Evolutionary conservation across 306 rosid genomes (phyloP).

Genomic region (Oxytropis ochrocephala): DNA sequence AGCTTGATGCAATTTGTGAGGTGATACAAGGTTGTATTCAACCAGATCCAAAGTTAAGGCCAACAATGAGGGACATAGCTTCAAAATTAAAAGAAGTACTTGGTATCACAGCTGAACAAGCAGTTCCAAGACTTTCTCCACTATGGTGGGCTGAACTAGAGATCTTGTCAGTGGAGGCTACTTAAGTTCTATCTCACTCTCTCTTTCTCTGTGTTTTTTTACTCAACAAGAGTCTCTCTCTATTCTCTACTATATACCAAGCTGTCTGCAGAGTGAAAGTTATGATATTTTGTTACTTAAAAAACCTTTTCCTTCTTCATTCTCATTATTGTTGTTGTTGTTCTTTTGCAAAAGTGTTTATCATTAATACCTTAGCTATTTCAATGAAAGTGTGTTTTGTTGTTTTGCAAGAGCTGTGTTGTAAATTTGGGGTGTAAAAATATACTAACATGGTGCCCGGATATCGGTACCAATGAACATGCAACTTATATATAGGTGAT

Average conservation of each 20-base stretch:
- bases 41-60: conserved; percentile 62
- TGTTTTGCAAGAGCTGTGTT: conserved; percentile 24
- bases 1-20: conserved; percentile 70
- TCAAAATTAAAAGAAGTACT: conserved; percentile 48
- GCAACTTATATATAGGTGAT: conserved; percentile 14
- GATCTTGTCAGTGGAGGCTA: conserved; percentile 83
- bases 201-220: conserved; percentile 20
- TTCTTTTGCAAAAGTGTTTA: conserved; percentile 13
- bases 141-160: conserved; percentile 99
- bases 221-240: conserved; percentile 28
- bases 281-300: conserved; percentile 21
- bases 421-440: conserved; percentile 36
- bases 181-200: conserved; percentile 32
- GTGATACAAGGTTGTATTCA: conserved; percentile 71
- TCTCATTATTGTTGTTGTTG: not conserved
- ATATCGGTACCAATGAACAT: no score
- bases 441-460: no score
- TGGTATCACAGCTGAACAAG: conserved; percentile 74
- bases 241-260: conserved; percentile 22
- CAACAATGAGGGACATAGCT: conserved; percentile 62
- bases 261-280: conserved; percentile 7
- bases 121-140: conserved; percentile 84
- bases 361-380: conserved; percentile 32
- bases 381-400: conserved; percentile 21
- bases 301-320: conserved; percentile 13